Percentiles rank a stretch among this genome's conserved stretches.
These are phyloP conservation scores for Daldinia childiae DNA, from an alignment of 495 filamentous ascomycete species.

Conservation along the genomic window DNA sequence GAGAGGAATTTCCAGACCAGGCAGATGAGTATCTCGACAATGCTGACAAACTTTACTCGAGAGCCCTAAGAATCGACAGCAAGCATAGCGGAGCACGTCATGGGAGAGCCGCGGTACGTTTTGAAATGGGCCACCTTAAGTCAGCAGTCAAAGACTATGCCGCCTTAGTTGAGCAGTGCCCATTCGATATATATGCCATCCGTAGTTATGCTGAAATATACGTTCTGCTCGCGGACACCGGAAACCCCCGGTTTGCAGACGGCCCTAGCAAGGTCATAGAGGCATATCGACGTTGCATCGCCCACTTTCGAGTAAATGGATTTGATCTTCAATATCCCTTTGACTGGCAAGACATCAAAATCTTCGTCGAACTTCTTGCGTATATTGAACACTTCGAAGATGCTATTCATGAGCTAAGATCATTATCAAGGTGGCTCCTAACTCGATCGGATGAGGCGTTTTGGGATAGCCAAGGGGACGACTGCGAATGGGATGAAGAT, in stretches of 20 bases:
- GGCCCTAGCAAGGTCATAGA: slow-evolving; percentile 61
- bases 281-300: slow-evolving; percentile 70
- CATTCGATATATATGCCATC: slow-evolving; percentile 41
- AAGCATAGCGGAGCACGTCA: slow-evolving; percentile 67
- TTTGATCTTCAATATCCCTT: slow-evolving; percentile 64
- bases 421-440: slow-evolving; percentile 80
- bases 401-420: slow-evolving; percentile 73
- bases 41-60: slow-evolving; percentile 73
- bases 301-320: slow-evolving; percentile 53
- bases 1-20: slow-evolving; percentile 64
- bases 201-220: slow-evolving; percentile 42
- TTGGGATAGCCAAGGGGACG: slow-evolving; percentile 84
- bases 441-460: slow-evolving; percentile 76
- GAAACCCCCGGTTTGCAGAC: slow-evolving; percentile 26
- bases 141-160: slow-evolving; percentile 43
- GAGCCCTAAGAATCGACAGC: slow-evolving; percentile 70
- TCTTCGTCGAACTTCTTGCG: slow-evolving; percentile 82
- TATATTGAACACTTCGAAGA: slow-evolving; percentile 67
- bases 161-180: slow-evolving; percentile 34
- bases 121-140: slow-evolving; percentile 60
- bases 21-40: slow-evolving; percentile 60
- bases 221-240: slow-evolving; percentile 39
- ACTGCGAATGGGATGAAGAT: slow-evolving; percentile 89
- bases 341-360: slow-evolving; percentile 84
- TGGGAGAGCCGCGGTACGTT: slow-evolving; percentile 66